Base-by-base conservation (phyloP, 177 flowering plant genomes). In the Viscum album region DNA sequence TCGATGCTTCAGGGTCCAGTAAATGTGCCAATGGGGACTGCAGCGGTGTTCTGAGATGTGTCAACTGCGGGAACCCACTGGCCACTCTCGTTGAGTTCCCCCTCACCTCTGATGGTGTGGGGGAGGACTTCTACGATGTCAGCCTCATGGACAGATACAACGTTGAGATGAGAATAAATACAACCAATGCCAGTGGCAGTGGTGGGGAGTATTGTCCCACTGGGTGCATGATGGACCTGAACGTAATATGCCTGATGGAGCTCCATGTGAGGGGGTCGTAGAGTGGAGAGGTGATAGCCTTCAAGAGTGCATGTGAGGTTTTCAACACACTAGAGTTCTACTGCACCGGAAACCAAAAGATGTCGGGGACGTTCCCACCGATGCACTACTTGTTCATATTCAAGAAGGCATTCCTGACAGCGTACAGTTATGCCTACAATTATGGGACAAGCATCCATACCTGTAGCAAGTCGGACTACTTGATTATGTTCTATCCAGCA, bases 91-190 rank as follows among this genome's bases (percentile, higher is more conserved):
- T 85, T 1, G 91, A 87, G 73, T 83, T 87, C 80, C 84, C 89
- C 0, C 84, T 87, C 43, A 13, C 6, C 41, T 8, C 16, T 34
- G 86, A 83, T 64, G 78, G 75, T 28, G 84, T 71, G 32, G 71
- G 81, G 0, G 78, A 64, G 52, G 91, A 87, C 74, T 87, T 80
- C 75, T 87, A 85, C 73, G 88, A 88, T 66, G 96, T 89, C 6
- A 86, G 92, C 78, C 82, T 88, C 7, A 94, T 88, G 11, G 92
- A 89, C 68, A 93, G 96, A 17, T 88, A 81, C 76, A 89, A 89
- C 63, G 17, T 86, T 23, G 88, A 85, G 1, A 76, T 89, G 83
- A 47, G 81, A 0, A 80, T 88, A 0, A 0, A 81, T 26, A 13
- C 60, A 30, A 7, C 26, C 79, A 81, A 77, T 24, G 87, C 88